Base-by-base conservation (phyloP, 805 yeast species). In the Candida boidinii region DNA sequence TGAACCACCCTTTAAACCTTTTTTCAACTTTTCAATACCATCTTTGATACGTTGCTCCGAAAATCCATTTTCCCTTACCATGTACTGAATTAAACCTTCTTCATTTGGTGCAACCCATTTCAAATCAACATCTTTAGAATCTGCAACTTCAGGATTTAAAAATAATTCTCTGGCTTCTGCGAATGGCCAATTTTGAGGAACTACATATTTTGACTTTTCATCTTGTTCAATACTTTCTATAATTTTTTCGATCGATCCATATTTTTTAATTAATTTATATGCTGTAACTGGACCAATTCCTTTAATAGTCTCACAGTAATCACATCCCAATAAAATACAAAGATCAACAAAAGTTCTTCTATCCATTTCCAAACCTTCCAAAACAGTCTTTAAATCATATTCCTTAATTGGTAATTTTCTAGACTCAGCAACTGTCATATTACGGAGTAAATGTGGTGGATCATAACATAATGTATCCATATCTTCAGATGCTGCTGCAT, bases 241-340 rank as follows among this genome's bases (percentile, higher is more conserved):
- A 26, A 92, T 76, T 24, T 78, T 79, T 39, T 90, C 97, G 30
- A 92, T 66, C 0, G 81, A 67, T 1, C 81, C 78, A 54, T 85
- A 87, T 49, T 90, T 95, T 51, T 78, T 80, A 40, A 92, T 85
- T 39, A 92, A 66, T 50, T 92, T 90, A 41, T 72, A 66, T 0
- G 96, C 98, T 1, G 96, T 90, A 2, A 83, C 92, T 1, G 97
- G 97, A 7, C 99, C 99, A 39, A 92, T 79, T 17, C 98, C 98
- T 46, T 76, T 76, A 37, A 92, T 88, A 4, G 96, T 83, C 43
- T 90, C 96, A 60, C 96, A 86, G 57, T 92, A 92, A 62, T 92
- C 99, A 58, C 98, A 92, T 2, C 99, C 99, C 29, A 92, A 62
- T 48, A 92, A 65, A 26, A 92, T 90, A 62, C 98, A 88, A 45